Evolutionary conservation across 352 stramenopile species (phyloP).

Genomic region (Phytophthora sp.): DNA sequence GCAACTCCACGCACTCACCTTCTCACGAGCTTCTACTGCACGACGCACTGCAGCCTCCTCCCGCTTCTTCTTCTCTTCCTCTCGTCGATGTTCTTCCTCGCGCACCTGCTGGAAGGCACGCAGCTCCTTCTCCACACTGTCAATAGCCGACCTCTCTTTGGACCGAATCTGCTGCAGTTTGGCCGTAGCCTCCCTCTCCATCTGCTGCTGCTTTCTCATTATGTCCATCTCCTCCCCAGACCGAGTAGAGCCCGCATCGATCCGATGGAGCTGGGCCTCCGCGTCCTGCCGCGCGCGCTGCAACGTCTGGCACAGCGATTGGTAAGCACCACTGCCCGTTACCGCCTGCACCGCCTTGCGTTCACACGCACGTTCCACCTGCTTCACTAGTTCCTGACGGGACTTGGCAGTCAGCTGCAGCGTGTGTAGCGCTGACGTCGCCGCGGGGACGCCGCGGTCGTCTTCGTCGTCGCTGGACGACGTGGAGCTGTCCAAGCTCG

Average conservation of each 20-base stretch:
- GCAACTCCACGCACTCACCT: slow-evolving; percentile 27
- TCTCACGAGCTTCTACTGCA: slow-evolving; percentile 44
- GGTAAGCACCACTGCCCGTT: slow-evolving; percentile 60
- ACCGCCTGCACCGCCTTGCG: slow-evolving; percentile 61
- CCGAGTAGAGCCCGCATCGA: slow-evolving; percentile 20
- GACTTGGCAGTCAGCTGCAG: slow-evolving; percentile 39
- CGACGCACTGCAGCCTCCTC: slow-evolving; percentile 41
- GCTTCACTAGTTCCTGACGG: slow-evolving; percentile 63
- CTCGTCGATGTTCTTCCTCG: slow-evolving; percentile 35
- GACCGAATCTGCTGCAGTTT: slow-evolving; percentile 53
- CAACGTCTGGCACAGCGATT: slow-evolving; percentile 64
- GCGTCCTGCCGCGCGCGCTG: slow-evolving; percentile 61
- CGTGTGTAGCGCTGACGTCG: slow-evolving; percentile 24
- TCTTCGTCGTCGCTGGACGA: slow-evolving; percentile 56
- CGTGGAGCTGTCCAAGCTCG: slow-evolving; percentile 50
- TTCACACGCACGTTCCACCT: slow-evolving; percentile 71
- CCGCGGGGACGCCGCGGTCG: slow-evolving; percentile 14
- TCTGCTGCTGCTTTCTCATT: slow-evolving; percentile 41
- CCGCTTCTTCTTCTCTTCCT: slow-evolving; percentile 41
- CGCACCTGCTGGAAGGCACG: slow-evolving; percentile 47
- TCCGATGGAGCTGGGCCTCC: slow-evolving; percentile 44
- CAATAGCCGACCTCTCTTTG: slow-evolving; percentile 48
- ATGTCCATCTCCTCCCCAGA: slow-evolving; percentile 18
- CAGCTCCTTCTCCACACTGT: slow-evolving; percentile 58
- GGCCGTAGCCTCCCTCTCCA: slow-evolving; percentile 40